phyloP scores from a whole-genome alignment of 2,329 filamentous ascomycete species.

The Talaromyces sp. region DNA sequence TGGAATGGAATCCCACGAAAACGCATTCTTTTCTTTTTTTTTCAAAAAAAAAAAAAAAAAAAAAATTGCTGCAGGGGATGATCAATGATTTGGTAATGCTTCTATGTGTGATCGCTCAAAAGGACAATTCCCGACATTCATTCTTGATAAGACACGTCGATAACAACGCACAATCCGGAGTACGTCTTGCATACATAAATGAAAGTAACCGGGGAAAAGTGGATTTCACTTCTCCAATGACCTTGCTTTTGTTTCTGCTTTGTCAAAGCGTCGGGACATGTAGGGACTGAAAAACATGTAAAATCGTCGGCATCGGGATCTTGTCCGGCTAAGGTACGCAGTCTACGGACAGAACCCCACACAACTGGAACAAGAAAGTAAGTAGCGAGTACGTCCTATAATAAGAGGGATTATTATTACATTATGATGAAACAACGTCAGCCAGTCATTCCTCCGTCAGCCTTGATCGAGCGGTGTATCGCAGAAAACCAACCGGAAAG shows the following conservation, averaged over 20 bases:
- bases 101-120: too few species aligned
- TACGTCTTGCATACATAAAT: not conserved
- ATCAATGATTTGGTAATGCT: too few species aligned
- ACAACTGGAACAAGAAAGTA: too few species aligned
- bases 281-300: not conserved
- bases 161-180: not conserved
- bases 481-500: not conserved
- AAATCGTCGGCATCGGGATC: not conserved
- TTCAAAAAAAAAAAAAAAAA: too few species aligned
- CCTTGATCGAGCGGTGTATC: not conserved
- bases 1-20: not conserved
- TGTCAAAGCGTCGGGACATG: not conserved
- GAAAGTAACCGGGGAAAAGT: not conserved
- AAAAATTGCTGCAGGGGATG: too few species aligned
- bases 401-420: not conserved
- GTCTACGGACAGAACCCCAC: too few species aligned
- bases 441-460: not conserved
- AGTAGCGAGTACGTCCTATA: too few species aligned
- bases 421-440: not conserved
- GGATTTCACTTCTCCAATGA: not conserved
- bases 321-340: not conserved
- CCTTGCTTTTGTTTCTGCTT: not conserved
- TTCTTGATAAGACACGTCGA: not conserved
- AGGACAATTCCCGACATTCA: not conserved
- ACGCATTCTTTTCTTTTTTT: not conserved